Evolutionary conservation across 768 basidiomycete genomes (phyloP), one percentile per base, ranked within the genome.

Genomic region (Leccinum barrowsii): DNA sequence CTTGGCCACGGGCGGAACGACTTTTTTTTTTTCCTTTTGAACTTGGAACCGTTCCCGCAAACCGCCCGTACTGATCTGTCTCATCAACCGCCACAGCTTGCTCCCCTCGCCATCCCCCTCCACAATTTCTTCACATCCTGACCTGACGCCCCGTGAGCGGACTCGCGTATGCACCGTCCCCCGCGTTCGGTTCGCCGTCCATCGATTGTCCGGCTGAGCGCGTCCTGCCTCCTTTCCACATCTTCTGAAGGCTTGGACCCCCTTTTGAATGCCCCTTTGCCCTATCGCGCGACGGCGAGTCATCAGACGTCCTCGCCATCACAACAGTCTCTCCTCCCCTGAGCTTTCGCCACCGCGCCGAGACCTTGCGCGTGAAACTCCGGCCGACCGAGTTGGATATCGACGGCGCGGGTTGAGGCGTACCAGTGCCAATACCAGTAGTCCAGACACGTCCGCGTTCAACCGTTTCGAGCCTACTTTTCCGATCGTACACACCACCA

Each of bases 21-120:
- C 40, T 17, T 42, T 42, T n/a, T 40, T 26, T 30, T 30, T 30
- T 30, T 30, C n/a, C 40, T 42, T 62, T 32, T 63, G 62, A 13
- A 57, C 55, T 22, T 56, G 57, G 35, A 60, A 67, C 63, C 79
- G 83, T 15, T 88, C 87, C 56, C 84, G 79, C 44, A 89, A 70
- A 10, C 79, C 84, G 8, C 85, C 83, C 0, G 82, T 80, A 59
- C 86, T 88, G 59, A 90, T 82, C 42, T 85, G 78, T 69, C 87
- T 89, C 78, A 90, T 78, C 52, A 90, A 67, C 70, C 79, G 85
- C 86, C 86, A 89, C 2, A 88, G 69, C 63, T 77, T 83, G 51
- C 75, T 76, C 6, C 78, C 75, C 6, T 77, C 74, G 5, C 37
- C 37, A 40, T 50, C 48, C 17, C 48, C 52, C 0, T 59, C 61